These are phyloP conservation scores for Retiboletus flavoniger DNA, from an alignment of 1,284 basidiomycete species.

Conservation along the genomic window DNA sequence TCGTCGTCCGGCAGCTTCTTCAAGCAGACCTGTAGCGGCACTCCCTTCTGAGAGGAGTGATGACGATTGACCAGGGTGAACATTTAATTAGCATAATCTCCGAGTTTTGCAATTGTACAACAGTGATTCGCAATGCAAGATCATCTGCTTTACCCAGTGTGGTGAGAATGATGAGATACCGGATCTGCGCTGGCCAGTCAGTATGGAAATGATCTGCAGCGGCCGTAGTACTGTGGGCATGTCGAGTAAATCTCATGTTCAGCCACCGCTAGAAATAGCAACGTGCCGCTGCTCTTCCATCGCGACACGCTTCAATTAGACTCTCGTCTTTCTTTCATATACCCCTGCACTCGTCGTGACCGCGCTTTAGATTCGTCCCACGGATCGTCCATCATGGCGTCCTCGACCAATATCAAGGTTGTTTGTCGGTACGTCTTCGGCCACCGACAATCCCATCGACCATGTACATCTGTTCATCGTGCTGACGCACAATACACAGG, in stretches of 20 bases:
- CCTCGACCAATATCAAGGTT: constrained; percentile 86
- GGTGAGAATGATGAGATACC: background rate
- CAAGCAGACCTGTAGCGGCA: constrained; percentile 47
- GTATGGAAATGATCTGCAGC: constrained; percentile 9
- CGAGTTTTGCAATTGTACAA: constrained; percentile 26
- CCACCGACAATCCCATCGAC: constrained; percentile 1
- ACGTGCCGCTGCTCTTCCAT: constrained; percentile 25
- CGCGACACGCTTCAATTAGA: constrained; percentile 11
- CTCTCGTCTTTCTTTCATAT: constrained; percentile 9
- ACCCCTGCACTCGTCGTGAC: constrained; percentile 20
- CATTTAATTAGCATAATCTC: constrained; percentile 4
- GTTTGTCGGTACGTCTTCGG: constrained; percentile 77
- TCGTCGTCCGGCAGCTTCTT: constrained; percentile 58
- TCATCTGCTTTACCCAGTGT: background rate
- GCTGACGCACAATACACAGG: constrained; percentile 42
- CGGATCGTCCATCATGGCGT: constrained; percentile 56
- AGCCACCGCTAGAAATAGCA: constrained; percentile 32
- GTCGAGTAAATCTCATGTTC: constrained; percentile 21
- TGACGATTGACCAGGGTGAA: constrained; percentile 35
- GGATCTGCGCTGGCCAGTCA: constrained; percentile 2
- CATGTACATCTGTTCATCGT: constrained; percentile 1
- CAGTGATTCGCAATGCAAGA: constrained; percentile 13
- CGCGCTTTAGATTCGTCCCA: constrained; percentile 11
- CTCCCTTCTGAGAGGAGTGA: constrained; percentile 43
- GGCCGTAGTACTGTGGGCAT: too few species aligned